A percentile compares a stretch with the other conserved stretches of the same genome.
These are phyloP conservation scores for Plasmodium relictum DNA, from an alignment of 169 alveolate species.

Conservation along the genomic window DNA sequence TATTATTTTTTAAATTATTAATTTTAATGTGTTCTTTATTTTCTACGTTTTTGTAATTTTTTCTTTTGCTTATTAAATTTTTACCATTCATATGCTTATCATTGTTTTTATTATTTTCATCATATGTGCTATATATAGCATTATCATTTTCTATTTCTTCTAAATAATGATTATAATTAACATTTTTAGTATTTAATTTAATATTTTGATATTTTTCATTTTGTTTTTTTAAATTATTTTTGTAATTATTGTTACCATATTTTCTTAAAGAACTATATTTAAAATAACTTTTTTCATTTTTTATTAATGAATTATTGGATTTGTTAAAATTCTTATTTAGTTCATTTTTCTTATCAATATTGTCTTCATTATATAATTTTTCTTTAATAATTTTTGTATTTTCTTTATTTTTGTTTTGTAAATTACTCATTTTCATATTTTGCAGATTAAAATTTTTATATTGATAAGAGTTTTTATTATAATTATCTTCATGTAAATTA, in stretches of 20 bases:
- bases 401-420: not conserved
- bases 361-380: not conserved
- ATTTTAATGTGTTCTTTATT: not conserved
- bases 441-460: too few relatives aligned
- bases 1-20: not conserved
- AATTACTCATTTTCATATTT: too few relatives aligned
- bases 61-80: not conserved
- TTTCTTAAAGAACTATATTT: slow-evolving; percentile 6
- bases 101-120: not conserved
- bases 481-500: slow-evolving; percentile 31
- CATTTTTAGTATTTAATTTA: not conserved
- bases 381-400: not conserved
- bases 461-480: slow-evolving; percentile 38
- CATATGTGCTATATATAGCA: not conserved
- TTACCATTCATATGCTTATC: not conserved
- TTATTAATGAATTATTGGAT: not conserved
- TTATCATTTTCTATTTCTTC: not conserved
- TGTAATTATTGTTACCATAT: not conserved
- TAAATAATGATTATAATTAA: not conserved
- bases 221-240: not conserved
- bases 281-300: not conserved
- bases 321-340: not conserved
- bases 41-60: not conserved
- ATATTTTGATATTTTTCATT: not conserved
- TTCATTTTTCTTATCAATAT: not conserved